Evolutionary conservation across 2,329 filamentous ascomycete species (phyloP).

Genomic region (Eurotiales sp.): DNA sequence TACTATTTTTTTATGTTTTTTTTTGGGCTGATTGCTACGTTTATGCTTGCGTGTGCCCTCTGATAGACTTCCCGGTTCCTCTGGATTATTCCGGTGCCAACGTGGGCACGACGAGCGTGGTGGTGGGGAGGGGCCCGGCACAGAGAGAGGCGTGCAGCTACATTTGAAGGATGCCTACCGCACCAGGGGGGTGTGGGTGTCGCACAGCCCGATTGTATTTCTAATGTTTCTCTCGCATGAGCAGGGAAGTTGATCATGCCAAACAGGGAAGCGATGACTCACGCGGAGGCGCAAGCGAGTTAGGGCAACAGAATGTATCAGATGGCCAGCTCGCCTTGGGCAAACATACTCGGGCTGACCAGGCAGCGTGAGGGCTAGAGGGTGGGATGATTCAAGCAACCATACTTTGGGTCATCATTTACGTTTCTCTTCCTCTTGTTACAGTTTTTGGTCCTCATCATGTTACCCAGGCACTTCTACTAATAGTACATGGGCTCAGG

Average conservation of each 20-base stretch:
- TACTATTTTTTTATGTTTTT: slow-evolving; percentile 22
- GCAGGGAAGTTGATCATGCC: slow-evolving; percentile 17
- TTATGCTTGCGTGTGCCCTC: neutral
- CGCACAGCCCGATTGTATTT: slow-evolving; percentile 19
- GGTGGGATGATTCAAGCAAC: slow-evolving; percentile 15
- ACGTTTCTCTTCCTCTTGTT: neutral
- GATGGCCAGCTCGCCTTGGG: slow-evolving; percentile 15
- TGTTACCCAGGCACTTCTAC: neutral
- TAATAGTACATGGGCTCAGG: too few species aligned
- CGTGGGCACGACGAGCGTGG: neutral
- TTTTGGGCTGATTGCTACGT: slow-evolving; percentile 10
- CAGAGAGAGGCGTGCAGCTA: neutral
- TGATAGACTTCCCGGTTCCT: slow-evolving; percentile 9
- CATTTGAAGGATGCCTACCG: slow-evolving; percentile 19
- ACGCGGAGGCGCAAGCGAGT: slow-evolving; percentile 13
- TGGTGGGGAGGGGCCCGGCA: neutral
- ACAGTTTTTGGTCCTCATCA: neutral
- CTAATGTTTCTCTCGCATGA: slow-evolving; percentile 15
- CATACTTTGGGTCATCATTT: too few species aligned
- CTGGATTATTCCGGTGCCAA: slow-evolving; percentile 10
- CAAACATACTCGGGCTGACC: slow-evolving; percentile 15
- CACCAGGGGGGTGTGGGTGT: slow-evolving; percentile 22
- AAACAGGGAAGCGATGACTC: slow-evolving; percentile 20
- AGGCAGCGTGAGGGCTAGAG: slow-evolving; percentile 16
- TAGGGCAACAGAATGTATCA: slow-evolving; percentile 18